Evolutionary conservation across 2,329 filamentous ascomycete genomes (phyloP).

Genomic region (Sclerotinia glacialis): DNA sequence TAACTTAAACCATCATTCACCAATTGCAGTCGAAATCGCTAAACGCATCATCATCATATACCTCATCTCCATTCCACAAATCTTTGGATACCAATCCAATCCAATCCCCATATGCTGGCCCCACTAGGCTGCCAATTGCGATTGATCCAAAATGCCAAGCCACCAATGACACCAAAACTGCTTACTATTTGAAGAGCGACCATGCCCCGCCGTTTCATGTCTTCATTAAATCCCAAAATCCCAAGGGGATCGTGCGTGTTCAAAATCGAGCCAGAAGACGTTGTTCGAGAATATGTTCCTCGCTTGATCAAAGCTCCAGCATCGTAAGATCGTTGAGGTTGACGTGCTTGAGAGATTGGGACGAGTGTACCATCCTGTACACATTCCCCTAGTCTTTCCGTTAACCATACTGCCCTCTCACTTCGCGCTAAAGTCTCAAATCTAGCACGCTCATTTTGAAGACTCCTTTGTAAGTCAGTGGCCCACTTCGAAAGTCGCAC

Average conservation of each 20-base stretch:
- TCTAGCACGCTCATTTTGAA: slow-evolving; percentile 68
- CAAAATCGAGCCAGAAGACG: slow-evolving; percentile 22
- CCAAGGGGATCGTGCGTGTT: slow-evolving; percentile 71
- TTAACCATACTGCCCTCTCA: slow-evolving; percentile 68
- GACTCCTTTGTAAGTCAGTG: slow-evolving; percentile 71
- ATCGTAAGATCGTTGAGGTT: slow-evolving; percentile 23
- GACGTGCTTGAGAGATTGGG: slow-evolving; percentile 44
- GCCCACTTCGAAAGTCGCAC: slow-evolving; percentile 82
- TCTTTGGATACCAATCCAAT: slow-evolving; percentile 27
- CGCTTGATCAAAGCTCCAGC: slow-evolving; percentile 30
- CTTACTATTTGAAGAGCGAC: slow-evolving; percentile 71
- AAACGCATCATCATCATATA: slow-evolving; percentile 1
- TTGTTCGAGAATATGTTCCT: slow-evolving; percentile 26
- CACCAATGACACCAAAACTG: slow-evolving; percentile 70
- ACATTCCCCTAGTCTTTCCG: slow-evolving; percentile 63
- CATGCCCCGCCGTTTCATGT: slow-evolving; percentile 62
- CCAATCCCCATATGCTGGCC: slow-evolving; percentile 28
- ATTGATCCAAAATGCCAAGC: slow-evolving; percentile 61
- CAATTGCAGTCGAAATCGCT: slow-evolving; percentile 7
- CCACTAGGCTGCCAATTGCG: slow-evolving; percentile 19
- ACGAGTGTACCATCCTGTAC: slow-evolving; percentile 63
- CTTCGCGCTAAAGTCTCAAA: slow-evolving; percentile 62
- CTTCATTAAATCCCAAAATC: slow-evolving; percentile 65
- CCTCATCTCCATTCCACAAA: slow-evolving; percentile 27
- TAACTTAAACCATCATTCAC: neutral